These are phyloP conservation scores for Plasmopara muralis DNA, from an alignment of 352 stramenopile genomes.

Conservation along the genomic window DNA sequence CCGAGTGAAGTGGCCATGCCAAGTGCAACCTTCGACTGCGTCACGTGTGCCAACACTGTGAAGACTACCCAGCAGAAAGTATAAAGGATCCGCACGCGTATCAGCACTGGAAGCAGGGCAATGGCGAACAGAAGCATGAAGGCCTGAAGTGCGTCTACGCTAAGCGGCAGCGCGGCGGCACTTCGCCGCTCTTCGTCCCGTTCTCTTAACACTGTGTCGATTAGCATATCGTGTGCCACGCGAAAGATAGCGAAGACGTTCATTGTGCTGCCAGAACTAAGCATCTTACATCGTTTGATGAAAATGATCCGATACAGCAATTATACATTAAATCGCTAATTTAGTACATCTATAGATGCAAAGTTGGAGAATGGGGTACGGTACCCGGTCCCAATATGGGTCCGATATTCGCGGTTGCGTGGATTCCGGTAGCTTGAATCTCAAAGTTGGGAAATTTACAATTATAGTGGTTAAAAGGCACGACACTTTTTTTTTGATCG, in stretches of 20 bases:
- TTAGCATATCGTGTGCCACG: conserved; percentile 26
- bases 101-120: conserved; percentile 27
- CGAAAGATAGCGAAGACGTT: conserved; percentile 18
- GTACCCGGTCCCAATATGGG: too few relatives aligned
- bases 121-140: conserved; percentile 34
- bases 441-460: too few relatives aligned
- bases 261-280: conserved; percentile 11
- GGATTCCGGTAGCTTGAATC: too few relatives aligned
- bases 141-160: conserved; percentile 21
- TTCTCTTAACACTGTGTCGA: conserved; percentile 27
- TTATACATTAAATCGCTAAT: too few relatives aligned
- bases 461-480: too few relatives aligned
- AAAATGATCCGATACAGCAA: conserved; percentile 6
- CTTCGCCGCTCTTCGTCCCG: conserved; percentile 17
- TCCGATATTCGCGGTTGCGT: too few relatives aligned
- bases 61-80: conserved; percentile 40
- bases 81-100: conserved; percentile 38
- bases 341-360: neutral
- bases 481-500: too few relatives aligned
- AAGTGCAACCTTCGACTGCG: conserved; percentile 27
- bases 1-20: conserved; percentile 38
- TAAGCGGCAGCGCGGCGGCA: conserved; percentile 1
- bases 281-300: conserved; percentile 7
- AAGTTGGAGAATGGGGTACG: neutral
- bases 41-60: conserved; percentile 29